Evolutionary conservation across 768 basidiomycete species (phyloP), one percentile per base, ranked within the genome.

Genomic region (Boletus fagicola): DNA sequence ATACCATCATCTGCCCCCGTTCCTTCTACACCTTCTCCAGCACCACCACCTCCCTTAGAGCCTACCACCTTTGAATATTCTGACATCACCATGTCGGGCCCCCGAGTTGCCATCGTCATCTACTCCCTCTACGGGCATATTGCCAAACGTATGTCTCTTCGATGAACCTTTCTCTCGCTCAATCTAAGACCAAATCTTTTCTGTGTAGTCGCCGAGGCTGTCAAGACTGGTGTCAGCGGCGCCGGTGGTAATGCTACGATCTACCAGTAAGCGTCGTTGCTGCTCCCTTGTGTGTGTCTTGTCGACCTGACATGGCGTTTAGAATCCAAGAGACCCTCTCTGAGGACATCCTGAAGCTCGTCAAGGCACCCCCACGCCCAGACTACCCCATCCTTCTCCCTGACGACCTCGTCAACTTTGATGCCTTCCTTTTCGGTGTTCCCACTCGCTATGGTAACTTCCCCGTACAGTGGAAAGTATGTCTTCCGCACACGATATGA

Each of bases 321-420:
- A 91, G 89, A 69, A 82, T 95, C 61, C 76, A 88, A 56, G 94
- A 96, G 75, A 96, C 91, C 18, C 86, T 96, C 54, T 72, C 87
- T 3, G 72, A 81, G 18, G 89, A 92, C 28, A 71, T 94, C 53
- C 76, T 94, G 56, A 71, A 72, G 52, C 80, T 81, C 69, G 82
- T 95, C 80, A 75, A 83, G 64, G 91, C 90, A 1, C 83, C 86
- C 5, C 72, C 87, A 13, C 90, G 88, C 68, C 81, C 84, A 49
- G 76, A 82, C 63, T 92, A 92, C 73, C 68, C 67, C 4, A 30
- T 65, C 49, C 56, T 72, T 24, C 57, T 68, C 48, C 71, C 71
- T 11, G 65, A 70, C 6, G 71, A 73, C 59, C 70, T 72, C 53
- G 62, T 64, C 63, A 62, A 70, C 52, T 72, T 68, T 54, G 71